phyloP scores from a whole-genome alignment of 1,284 basidiomycete species.

The Singerocomus inundabilis region DNA sequence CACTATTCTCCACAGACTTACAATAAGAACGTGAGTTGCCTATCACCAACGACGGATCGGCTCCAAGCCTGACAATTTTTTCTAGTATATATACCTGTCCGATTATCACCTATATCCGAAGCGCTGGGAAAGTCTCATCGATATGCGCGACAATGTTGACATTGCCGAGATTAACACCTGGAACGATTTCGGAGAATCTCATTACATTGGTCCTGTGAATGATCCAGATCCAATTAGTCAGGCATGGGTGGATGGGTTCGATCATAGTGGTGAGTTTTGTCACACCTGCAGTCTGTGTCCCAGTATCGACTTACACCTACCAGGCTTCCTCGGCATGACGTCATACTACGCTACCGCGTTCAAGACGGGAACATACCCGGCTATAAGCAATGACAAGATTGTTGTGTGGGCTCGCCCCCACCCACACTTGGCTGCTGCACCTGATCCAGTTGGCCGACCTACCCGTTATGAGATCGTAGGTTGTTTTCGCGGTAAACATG shows the following conservation, averaged over 20 bases:
- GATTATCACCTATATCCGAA: constrained; percentile 73
- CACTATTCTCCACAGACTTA: constrained; percentile 64
- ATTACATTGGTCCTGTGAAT: constrained; percentile 67
- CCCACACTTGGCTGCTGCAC: constrained; percentile 50
- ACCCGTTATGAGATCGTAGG: constrained; percentile 52
- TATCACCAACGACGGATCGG: neutral
- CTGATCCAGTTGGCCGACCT: constrained; percentile 56
- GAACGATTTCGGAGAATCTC: constrained; percentile 61
- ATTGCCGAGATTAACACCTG: constrained; percentile 63
- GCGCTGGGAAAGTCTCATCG: constrained; percentile 74
- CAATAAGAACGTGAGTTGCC: constrained; percentile 73
- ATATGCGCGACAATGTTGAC: constrained; percentile 57
- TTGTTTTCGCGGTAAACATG: constrained; percentile 3
- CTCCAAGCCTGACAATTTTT: constrained; percentile 5
- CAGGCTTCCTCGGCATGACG: constrained; percentile 65
- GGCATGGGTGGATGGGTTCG: constrained; percentile 64
- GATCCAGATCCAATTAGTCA: constrained; percentile 63
- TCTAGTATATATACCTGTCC: constrained; percentile 58
- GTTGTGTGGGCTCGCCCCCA: constrained; percentile 77
- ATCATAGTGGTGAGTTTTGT: constrained; percentile 52
- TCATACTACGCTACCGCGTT: constrained; percentile 72
- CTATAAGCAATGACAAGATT: constrained; percentile 62
- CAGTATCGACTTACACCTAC: neutral
- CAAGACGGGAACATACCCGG: constrained; percentile 71
- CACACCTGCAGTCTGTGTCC: neutral